A percentile compares a stretch with the other conserved stretches of the same genome.
Evolutionary conservation across 179 eudicot genomes (phyloP).

Genomic region (Corrigiola litoralis): DNA sequence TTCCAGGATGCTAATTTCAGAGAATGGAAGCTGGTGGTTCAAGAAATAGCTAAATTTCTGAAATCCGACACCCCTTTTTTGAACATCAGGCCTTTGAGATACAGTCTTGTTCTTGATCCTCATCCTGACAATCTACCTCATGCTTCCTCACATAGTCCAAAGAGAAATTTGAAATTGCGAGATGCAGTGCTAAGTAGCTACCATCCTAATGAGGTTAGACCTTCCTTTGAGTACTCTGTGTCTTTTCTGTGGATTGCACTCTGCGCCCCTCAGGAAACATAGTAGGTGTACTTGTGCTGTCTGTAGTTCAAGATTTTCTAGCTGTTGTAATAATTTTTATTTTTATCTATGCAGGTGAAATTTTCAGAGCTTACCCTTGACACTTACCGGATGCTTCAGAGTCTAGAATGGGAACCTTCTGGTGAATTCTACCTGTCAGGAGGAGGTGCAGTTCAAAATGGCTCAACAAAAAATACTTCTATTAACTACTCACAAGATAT

Average conservation of each 20-base stretch:
- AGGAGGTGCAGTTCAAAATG: conserved; percentile 50
- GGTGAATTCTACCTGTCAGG: conserved; percentile 74
- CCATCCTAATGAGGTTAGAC: conserved; percentile 72
- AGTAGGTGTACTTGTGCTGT: neutral
- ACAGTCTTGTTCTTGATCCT: conserved; percentile 77
- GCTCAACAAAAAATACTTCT: conserved; percentile 43
- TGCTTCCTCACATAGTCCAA: conserved; percentile 36
- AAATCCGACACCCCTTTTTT: conserved; percentile 86
- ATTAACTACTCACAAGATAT: conserved; percentile 53
- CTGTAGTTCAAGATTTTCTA: no score
- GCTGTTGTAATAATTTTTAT: conserved; percentile 4
- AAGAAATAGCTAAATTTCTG: conserved; percentile 83
- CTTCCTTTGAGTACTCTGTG: neutral
- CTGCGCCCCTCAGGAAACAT: neutral
- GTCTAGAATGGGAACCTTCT: conserved; percentile 94
- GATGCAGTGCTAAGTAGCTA: conserved; percentile 85
- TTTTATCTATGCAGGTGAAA: conserved; percentile 52
- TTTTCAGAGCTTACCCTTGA: conserved; percentile 84
- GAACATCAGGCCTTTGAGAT: conserved; percentile 91
- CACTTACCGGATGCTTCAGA: conserved; percentile 82
- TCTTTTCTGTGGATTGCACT: conserved; percentile 4
- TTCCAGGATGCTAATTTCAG: conserved; percentile 80
- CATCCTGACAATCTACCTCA: conserved; percentile 71
- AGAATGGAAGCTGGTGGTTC: conserved; percentile 94
- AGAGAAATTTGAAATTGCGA: conserved; percentile 64